Percentiles rank a stretch among this genome's conserved stretches.
phyloP scores from a whole-genome alignment of 345 rosid species.

The Turnera subulata region DNA sequence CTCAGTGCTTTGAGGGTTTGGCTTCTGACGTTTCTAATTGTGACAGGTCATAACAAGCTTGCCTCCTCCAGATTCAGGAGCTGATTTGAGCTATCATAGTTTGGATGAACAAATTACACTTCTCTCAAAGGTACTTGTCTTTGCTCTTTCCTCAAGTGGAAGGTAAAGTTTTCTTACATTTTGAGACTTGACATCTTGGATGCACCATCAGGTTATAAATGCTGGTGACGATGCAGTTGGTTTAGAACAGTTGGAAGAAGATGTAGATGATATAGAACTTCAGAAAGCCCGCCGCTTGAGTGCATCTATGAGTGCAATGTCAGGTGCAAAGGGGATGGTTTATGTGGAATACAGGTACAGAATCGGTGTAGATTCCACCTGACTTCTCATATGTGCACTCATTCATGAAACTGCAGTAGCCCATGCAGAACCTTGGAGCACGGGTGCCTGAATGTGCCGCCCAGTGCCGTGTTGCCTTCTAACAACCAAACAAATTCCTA shows the following conservation, averaged over 20 bases:
- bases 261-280: slow-evolving; percentile 79
- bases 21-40: slow-evolving; percentile 4
- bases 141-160: neutral
- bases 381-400: neutral
- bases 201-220: slow-evolving; percentile 57
- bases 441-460: no score
- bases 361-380: no score
- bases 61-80: slow-evolving; percentile 80
- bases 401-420: no score
- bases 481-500: no score
- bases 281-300: slow-evolving; percentile 57
- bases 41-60: slow-evolving; percentile 77
- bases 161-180: neutral
- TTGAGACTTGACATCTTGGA: slow-evolving; percentile 13
- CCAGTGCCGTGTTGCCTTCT: no score
- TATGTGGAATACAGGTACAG: slow-evolving; percentile 82
- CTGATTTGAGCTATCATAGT: slow-evolving; percentile 62
- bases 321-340: slow-evolving; percentile 83
- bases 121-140: slow-evolving; percentile 49
- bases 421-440: no score
- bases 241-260: slow-evolving; percentile 82
- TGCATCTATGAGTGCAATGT: slow-evolving; percentile 84
- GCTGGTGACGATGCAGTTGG: slow-evolving; percentile 89
- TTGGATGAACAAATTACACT: slow-evolving; percentile 76
- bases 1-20: neutral